Evolutionary conservation across 306 rosid genomes (phyloP).

Genomic region (Sindora glabra): DNA sequence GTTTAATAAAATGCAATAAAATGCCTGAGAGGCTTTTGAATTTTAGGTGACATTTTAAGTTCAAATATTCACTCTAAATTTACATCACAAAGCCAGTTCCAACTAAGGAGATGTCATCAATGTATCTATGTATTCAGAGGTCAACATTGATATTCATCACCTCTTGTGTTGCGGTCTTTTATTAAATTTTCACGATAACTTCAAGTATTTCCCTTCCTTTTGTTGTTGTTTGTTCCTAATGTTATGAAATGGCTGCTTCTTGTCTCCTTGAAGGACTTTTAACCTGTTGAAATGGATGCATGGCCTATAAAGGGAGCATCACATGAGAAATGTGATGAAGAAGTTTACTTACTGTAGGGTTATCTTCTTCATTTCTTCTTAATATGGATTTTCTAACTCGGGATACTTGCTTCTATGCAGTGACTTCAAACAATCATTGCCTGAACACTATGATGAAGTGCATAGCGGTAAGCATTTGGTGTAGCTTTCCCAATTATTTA

Average conservation of each 20-base stretch:
- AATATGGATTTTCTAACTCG: conserved; percentile 1
- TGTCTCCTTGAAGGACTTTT: not conserved
- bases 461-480: conserved; percentile 66
- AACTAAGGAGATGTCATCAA: not conserved
- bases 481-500: not conserved
- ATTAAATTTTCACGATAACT: not conserved
- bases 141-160: not conserved
- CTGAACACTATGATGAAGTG: conserved; percentile 86
- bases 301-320: not conserved
- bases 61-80: not conserved
- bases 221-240: conserved; percentile 4
- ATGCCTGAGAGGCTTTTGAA: no score
- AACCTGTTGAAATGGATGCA: not conserved
- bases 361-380: conserved; percentile 4
- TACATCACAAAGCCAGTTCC: not conserved
- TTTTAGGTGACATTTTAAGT: not conserved
- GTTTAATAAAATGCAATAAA: no score
- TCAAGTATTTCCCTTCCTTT: not conserved
- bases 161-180: not conserved
- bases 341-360: not conserved
- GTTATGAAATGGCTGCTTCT: not conserved
- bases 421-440: conserved; percentile 75
- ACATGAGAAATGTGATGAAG: not conserved
- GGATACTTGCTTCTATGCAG: conserved; percentile 33
- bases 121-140: not conserved